Conservation (phyloP, 148 eudicot genomes). For the Camellia lanceoleosa region DNA sequence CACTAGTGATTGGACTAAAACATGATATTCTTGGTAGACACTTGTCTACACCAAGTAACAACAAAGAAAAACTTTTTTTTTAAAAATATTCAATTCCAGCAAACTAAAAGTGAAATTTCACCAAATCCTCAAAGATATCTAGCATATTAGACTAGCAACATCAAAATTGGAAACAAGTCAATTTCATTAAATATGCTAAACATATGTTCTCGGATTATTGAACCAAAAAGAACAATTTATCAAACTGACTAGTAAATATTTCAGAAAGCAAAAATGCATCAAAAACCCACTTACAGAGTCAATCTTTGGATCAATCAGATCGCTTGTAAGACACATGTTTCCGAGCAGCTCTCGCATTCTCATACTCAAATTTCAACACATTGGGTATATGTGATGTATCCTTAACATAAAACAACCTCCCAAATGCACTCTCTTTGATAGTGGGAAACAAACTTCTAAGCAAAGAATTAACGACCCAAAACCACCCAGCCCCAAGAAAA, state of each 20-base stretch:
- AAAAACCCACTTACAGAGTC: slow-evolving; percentile 12
- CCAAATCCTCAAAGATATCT: background rate
- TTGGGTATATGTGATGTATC: slow-evolving; percentile 85
- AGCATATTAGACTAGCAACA: background rate
- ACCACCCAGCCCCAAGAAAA: slow-evolving; percentile 64
- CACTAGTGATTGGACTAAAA: background rate
- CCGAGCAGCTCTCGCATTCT: slow-evolving; percentile 31
- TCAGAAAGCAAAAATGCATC: background rate
- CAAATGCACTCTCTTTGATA: slow-evolving; percentile 80
- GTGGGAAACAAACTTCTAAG: slow-evolving; percentile 42
- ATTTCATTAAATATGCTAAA: no score
- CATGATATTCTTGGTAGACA: background rate
- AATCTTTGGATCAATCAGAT: slow-evolving; percentile 17
- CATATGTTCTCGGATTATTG: background rate
- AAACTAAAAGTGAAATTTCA: background rate
- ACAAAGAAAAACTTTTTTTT: background rate
- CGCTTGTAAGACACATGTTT: slow-evolving; percentile 26
- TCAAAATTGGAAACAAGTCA: background rate
- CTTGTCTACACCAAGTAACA: background rate
- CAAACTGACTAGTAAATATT: background rate
- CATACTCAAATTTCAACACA: slow-evolving; percentile 88
- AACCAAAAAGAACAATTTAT: background rate
- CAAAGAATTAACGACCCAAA: slow-evolving; percentile 54
- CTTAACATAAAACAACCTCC: slow-evolving; percentile 70
- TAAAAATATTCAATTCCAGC: background rate